Conservation (phyloP, 75 land plant species). For the Selaginella tamariscina region DNA sequence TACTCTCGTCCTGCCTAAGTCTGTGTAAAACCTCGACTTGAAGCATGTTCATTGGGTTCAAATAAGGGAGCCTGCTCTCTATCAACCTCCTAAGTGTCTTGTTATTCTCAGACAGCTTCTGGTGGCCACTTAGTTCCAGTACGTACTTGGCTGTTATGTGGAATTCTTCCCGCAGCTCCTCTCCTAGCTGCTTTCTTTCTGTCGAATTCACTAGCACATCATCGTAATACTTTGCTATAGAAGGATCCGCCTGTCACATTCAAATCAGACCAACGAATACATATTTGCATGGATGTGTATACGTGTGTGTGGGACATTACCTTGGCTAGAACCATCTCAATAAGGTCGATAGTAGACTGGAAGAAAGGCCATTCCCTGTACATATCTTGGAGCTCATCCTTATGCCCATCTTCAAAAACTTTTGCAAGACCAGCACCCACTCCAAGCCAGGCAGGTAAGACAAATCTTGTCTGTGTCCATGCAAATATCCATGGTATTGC, state of each 20-base stretch:
- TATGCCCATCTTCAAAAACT: constrained; percentile 53
- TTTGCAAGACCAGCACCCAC: constrained; percentile 76
- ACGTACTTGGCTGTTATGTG: constrained; percentile 48
- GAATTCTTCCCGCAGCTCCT: constrained; percentile 48
- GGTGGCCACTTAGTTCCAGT: constrained; percentile 72
- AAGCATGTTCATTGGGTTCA: constrained; percentile 80
- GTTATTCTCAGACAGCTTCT: constrained; percentile 75
- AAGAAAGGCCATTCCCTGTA: constrained; percentile 97
- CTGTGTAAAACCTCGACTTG: constrained; percentile 71
- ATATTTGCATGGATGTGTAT: too few species aligned
- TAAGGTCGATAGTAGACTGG: constrained; percentile 74
- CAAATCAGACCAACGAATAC: too few species aligned
- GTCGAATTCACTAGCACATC: constrained; percentile 58
- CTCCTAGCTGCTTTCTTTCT: constrained; percentile 46
- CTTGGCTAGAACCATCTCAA: constrained; percentile 94
- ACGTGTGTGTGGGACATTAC: too few species aligned
- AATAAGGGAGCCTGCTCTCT: constrained; percentile 76
- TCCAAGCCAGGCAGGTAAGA: constrained; percentile 98
- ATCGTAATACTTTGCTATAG: constrained; percentile 84
- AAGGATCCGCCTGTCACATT: constrained; percentile 70
- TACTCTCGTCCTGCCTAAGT: constrained; percentile 54
- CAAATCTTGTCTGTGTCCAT: constrained; percentile 93
- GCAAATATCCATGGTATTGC: constrained; percentile 99
- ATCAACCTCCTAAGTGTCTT: constrained; percentile 60
- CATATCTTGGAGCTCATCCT: constrained; percentile 64